phyloP scores from a whole-genome alignment of 441 rosid genomes.

The Erodium chrysanthum region DNA sequence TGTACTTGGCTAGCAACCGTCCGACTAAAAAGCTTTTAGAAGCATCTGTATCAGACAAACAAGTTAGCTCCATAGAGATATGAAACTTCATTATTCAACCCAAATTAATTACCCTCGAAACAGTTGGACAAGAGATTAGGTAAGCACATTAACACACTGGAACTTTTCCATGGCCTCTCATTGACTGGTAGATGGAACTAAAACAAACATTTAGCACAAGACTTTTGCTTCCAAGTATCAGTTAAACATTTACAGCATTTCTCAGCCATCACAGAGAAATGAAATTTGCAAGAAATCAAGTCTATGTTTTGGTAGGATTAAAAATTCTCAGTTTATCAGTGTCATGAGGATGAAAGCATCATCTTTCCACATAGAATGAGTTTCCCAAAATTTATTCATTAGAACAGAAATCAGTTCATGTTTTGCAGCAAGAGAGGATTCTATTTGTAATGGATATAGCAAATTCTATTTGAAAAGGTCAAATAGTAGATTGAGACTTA shows the following conservation, averaged over 20 bases:
- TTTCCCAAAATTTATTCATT: no score
- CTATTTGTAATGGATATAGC: no score
- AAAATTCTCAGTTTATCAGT: neutral
- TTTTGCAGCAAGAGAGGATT: no score
- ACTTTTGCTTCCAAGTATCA: no score
- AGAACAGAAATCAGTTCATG: no score
- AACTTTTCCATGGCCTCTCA: slow-evolving; percentile 75
- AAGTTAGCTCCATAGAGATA: neutral
- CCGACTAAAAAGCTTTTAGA: slow-evolving; percentile 87
- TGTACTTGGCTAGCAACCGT: slow-evolving; percentile 57
- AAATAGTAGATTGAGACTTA: neutral
- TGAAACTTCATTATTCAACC: neutral
- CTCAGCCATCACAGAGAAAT: no score
- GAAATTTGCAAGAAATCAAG: no score
- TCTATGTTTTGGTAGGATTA: neutral
- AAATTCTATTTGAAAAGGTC: neutral
- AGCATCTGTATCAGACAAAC: slow-evolving; percentile 11
- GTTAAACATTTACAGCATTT: no score
- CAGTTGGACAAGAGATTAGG: slow-evolving; percentile 67
- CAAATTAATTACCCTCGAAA: slow-evolving; percentile 54
- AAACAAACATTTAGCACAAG: no score
- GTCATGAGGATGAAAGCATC: no score
- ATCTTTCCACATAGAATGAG: no score
- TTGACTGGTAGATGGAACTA: slow-evolving; percentile 36
- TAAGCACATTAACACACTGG: slow-evolving; percentile 93